Conservation (phyloP, 2,329 filamentous ascomycete species). For the Aspergillus melleus region DNA sequence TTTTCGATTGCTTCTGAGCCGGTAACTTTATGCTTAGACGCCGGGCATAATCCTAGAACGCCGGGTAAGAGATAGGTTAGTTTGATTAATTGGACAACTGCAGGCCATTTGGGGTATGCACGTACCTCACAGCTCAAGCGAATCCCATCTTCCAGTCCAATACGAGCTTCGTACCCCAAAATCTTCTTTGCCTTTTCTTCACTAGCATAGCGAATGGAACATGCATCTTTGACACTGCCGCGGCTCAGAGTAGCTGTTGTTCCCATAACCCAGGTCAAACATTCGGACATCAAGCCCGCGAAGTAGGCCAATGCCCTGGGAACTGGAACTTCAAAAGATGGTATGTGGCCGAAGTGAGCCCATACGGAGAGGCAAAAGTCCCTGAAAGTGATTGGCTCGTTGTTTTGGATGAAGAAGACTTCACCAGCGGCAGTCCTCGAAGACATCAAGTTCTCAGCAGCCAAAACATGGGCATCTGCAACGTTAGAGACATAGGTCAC, state of each 20-base stretch:
- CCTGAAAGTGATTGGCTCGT: conserved; percentile 47
- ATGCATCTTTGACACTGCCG: conserved; percentile 57
- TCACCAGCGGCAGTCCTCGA: conserved; percentile 44
- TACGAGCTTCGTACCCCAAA: conserved; percentile 53
- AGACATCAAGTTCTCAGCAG: conserved; percentile 43
- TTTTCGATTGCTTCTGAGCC: conserved; percentile 3
- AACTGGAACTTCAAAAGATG: conserved; percentile 50
- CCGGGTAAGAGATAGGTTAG: conserved; percentile 4
- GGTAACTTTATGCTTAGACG: conserved; percentile 28
- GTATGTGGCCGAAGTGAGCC: conserved; percentile 51
- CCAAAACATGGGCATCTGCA: conserved; percentile 48
- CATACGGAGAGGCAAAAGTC: conserved; percentile 47
- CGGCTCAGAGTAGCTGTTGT: conserved; percentile 49
- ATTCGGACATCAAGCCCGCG: conserved; percentile 49
- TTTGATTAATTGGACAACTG: not conserved
- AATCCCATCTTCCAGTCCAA: conserved; percentile 55
- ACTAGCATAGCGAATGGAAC: conserved; percentile 54
- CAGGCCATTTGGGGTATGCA: not conserved
- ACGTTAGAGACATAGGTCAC: conserved; percentile 46
- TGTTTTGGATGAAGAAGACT: conserved; percentile 49
- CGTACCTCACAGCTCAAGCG: conserved; percentile 50
- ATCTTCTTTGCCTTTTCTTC: conserved; percentile 53
- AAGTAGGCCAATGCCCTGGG: conserved; percentile 51
- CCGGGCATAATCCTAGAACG: conserved; percentile 33
- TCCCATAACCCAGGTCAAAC: conserved; percentile 49